Evolutionary conservation across 2,329 filamentous ascomycete genomes (phyloP), one percentile per base, ranked within the genome.

Genomic region (Pochonia chlamydosporia): DNA sequence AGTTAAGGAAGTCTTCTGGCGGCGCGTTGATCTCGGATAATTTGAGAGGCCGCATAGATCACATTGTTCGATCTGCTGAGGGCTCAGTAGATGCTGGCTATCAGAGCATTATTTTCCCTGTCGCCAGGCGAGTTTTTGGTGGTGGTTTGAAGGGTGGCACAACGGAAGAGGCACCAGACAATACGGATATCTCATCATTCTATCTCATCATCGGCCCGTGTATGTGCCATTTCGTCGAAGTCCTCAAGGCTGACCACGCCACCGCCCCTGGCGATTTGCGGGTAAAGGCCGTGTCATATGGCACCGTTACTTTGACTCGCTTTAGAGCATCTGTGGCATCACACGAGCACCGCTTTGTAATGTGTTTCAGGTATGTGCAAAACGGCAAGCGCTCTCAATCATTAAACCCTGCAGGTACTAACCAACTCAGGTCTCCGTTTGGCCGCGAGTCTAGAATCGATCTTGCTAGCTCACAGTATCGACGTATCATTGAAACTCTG

Each of bases 271-370:
- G 70, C 4, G 72, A 77, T n/a, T 63, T 76, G n/a, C 69, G 72
- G 5, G 64, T 74, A 26, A 74, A 67, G 49, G 68, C 73, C n/a
- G 67, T 70, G 42, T 68, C 68, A 2, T 79, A 75, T 49, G 78
- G 78, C 1, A 63, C 79, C 23, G 72, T 79, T 6, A 76, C 71
- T 0, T 63, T 81, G 46, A 73, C 75, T 47, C 67, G 67, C 14
- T 73, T 81, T 51, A 69, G 68, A 45, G 74, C 75, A 2, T 75
- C 75, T 26, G 73, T 75, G 54, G 63, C 65, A 3, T 66, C 69
- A 3, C 71, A 77, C 49, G 76, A 81, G 53, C 77, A 81, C 58
- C 67, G 77, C 14, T 81, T 81, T 54, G 69, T 73, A 30, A 68
- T 81, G 54, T 66, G 69, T 24, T 81, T 81, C 56, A 73, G 76